Base-by-base conservation (phyloP, 2,329 filamentous ascomycete species). In the Colletotrichum sansevieriae region DNA sequence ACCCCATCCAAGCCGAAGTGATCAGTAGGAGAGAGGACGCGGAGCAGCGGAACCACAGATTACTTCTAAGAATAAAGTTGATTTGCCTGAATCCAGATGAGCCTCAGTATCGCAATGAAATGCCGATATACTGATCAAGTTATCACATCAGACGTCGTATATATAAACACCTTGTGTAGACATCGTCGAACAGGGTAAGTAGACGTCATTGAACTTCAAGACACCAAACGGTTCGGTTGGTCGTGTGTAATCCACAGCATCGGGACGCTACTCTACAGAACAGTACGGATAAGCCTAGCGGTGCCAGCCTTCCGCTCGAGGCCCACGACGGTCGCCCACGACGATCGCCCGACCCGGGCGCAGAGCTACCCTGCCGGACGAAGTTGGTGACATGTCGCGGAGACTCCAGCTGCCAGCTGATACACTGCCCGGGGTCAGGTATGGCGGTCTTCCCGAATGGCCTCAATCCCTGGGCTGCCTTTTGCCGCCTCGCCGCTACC, bases 301-400 rank as follows among this genome's bases (percentile, higher is more conserved):
- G 62, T 68, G 66, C 66, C 66, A 62, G 13, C 63, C 43, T 66
- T 65, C 62, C 66, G 62, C 43, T 35, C 41, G 20, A 49, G 65
- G 20, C 62, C 65, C 65, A 68, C 65, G 62, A 61, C 55, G 15
- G 49, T 65, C 62, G 62, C 62, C 65, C 65, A 68, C 65, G 62
- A 61, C 55, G 15, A 43, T 65, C 62, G 62, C 65, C 65, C 65
- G 62, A 65, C 46, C 49, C 55, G 62, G 63, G 65, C 55, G 62
- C 56, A 52, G 35, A 59, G 35, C 60, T 60, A 47, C 47, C 63
- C 60, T 60, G 55, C 55, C 63, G 41, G 49, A 33, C 54, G 33
- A 47, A 22, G 49, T 39, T 47, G 61, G 41, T 57, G 44, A 52
- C 59, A 61, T 22, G n/a, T 63, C 39, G 54, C 51, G 37, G 15